Conservation (phyloP, 2,329 filamentous ascomycete genomes). For the Talaromyces albobiverticillius region DNA sequence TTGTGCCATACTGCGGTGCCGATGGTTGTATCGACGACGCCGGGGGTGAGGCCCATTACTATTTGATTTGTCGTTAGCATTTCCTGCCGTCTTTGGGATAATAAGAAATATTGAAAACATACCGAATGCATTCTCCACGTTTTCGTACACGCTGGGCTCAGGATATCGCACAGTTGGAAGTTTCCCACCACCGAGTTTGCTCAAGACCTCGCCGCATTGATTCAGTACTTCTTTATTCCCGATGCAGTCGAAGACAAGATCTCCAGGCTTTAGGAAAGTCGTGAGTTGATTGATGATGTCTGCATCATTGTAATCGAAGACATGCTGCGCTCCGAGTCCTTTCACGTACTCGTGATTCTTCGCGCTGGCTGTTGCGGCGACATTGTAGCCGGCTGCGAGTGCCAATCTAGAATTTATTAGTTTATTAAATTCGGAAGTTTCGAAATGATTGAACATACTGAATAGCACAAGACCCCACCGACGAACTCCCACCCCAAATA, state of each 20-base stretch:
- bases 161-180: conserved; percentile 4
- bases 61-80: background rate
- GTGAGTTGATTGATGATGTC: conserved; percentile 35
- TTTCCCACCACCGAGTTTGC: conserved; percentile 3
- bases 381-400: conserved; percentile 26
- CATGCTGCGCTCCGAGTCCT: conserved; percentile 30
- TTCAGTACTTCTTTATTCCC: conserved; percentile 32
- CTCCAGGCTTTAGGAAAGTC: conserved; percentile 9
- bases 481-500: conserved; percentile 43
- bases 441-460: too few species aligned
- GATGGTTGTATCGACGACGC: conserved; percentile 4
- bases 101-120: background rate
- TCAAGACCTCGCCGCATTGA: background rate
- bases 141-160: background rate
- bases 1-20: conserved; percentile 24
- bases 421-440: too few species aligned
- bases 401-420: conserved; percentile 39
- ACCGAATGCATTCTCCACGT: conserved; percentile 5
- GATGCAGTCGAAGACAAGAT: conserved; percentile 18
- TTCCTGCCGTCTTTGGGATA: background rate
- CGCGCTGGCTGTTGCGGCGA: conserved; percentile 36
- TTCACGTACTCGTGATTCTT: conserved; percentile 31
- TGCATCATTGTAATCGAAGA: conserved; percentile 41
- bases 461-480: conserved; percentile 8
- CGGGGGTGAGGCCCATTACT: conserved; percentile 5